Conservation (phyloP, 495 filamentous ascomycete genomes). For the Hypoxylon crocopeplum region DNA sequence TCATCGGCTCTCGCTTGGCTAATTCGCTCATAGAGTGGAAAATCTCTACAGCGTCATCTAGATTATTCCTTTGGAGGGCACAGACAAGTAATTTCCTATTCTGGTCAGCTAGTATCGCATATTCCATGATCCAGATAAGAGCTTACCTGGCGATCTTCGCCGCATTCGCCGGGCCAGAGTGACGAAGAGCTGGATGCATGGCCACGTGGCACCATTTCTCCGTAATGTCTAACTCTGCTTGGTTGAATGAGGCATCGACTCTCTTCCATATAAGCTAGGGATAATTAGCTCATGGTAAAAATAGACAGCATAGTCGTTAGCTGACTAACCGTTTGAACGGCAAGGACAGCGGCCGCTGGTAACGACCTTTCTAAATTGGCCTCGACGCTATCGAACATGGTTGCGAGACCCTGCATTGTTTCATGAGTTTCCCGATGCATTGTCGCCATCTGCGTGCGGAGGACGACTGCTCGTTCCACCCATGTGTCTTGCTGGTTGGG, state of each 20-base stretch:
- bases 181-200: slow-evolving; percentile 68
- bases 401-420: slow-evolving; percentile 32
- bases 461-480: slow-evolving; percentile 34
- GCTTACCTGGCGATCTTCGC: slow-evolving; percentile 72
- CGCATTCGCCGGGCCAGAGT: slow-evolving; percentile 66
- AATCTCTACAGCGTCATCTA: slow-evolving; percentile 58
- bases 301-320: background rate
- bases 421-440: slow-evolving; percentile 24
- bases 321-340: slow-evolving; percentile 68
- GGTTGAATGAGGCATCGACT: slow-evolving; percentile 62
- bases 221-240: slow-evolving; percentile 59
- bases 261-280: slow-evolving; percentile 78
- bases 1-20: slow-evolving; percentile 64
- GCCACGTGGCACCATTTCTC: slow-evolving; percentile 76
- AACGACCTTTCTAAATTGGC: slow-evolving; percentile 44
- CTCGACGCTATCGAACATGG: slow-evolving; percentile 31
- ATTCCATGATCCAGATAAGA: slow-evolving; percentile 2
- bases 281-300: slow-evolving; percentile 20
- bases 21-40: slow-evolving; percentile 67
- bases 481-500: slow-evolving; percentile 34
- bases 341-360: slow-evolving; percentile 66
- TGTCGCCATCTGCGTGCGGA: slow-evolving; percentile 38
- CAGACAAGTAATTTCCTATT: slow-evolving; percentile 75
- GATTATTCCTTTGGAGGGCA: slow-evolving; percentile 62
- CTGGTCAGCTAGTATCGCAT: slow-evolving; percentile 6